These are phyloP conservation scores for Leishmania gerbilli DNA, from an alignment of 208 protist genomes.

Conservation along the genomic window DNA sequence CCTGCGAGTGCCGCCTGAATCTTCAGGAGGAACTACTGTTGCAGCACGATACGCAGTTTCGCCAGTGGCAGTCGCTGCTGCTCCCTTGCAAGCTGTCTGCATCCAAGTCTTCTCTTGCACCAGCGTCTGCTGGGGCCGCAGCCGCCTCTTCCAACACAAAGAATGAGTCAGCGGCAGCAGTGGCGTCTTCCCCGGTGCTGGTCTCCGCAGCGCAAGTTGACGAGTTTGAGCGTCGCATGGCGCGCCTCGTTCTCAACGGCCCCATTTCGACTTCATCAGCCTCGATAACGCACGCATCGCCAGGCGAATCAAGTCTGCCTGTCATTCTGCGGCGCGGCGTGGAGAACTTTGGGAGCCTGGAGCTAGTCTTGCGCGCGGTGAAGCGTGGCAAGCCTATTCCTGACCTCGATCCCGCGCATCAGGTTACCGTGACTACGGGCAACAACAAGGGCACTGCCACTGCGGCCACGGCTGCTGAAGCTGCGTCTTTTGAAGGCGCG, in stretches of 20 bases:
- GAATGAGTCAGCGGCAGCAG: background rate
- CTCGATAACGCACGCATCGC: background rate
- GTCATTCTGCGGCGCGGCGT: slow-evolving; percentile 61
- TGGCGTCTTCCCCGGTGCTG: background rate
- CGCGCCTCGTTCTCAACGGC: slow-evolving; percentile 43
- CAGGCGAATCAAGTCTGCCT: slow-evolving; percentile 26
- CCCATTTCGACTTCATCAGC: background rate
- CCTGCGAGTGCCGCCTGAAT: slow-evolving; percentile 29
- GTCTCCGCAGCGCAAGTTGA: slow-evolving; percentile 34
- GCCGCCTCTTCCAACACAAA: background rate
- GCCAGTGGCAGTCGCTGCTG: slow-evolving; percentile 18
- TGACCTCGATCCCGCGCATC: background rate
- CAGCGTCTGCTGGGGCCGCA: background rate
- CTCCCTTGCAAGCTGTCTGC: background rate
- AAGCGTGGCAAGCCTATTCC: background rate
- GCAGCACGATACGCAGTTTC: slow-evolving; percentile 23
- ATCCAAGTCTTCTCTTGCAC: background rate
- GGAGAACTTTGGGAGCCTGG: slow-evolving; percentile 62
- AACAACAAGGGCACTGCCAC: background rate
- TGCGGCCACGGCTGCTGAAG: background rate
- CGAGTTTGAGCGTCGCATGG: slow-evolving; percentile 53
- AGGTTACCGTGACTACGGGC: background rate
- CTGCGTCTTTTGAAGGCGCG: background rate
- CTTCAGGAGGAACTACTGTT: slow-evolving; percentile 27
- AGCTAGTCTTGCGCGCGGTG: slow-evolving; percentile 41